Conservation (phyloP, 495 filamentous ascomycete genomes). For the Penicillium tannophilum region DNA sequence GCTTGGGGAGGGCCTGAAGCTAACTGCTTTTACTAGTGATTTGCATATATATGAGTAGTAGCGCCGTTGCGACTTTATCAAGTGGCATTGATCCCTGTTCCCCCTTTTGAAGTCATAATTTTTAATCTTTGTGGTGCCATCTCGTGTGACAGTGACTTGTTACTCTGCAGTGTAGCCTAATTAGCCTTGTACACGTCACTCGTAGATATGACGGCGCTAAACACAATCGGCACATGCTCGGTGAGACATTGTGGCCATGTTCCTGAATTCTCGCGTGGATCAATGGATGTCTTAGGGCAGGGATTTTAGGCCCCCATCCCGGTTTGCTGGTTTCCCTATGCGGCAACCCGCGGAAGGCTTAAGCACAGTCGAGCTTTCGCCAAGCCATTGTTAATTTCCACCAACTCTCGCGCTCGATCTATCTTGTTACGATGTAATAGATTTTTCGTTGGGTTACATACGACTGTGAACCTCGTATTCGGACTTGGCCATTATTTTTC, state of each 20-base stretch:
- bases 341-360: neutral
- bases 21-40: conserved; percentile 8
- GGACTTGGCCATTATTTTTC: neutral
- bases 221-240: neutral
- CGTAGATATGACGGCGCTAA: too few species aligned
- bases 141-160: too few species aligned
- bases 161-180: too few species aligned
- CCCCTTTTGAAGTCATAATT: too few species aligned
- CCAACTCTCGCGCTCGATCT: neutral
- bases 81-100: too few species aligned
- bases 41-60: conserved; percentile 16
- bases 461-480: neutral
- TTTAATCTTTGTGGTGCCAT: too few species aligned
- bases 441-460: neutral
- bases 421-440: neutral
- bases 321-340: neutral
- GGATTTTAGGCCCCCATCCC: neutral
- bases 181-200: too few species aligned
- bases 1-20: neutral
- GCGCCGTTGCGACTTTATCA: too few species aligned
- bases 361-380: neutral
- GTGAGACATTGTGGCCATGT: neutral
- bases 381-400: neutral
- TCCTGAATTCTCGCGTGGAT: neutral
- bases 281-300: neutral